Evolutionary conservation across 495 filamentous ascomycete genomes (phyloP), one percentile per base, ranked within the genome.

Genomic region (Tricharina praecox): DNA sequence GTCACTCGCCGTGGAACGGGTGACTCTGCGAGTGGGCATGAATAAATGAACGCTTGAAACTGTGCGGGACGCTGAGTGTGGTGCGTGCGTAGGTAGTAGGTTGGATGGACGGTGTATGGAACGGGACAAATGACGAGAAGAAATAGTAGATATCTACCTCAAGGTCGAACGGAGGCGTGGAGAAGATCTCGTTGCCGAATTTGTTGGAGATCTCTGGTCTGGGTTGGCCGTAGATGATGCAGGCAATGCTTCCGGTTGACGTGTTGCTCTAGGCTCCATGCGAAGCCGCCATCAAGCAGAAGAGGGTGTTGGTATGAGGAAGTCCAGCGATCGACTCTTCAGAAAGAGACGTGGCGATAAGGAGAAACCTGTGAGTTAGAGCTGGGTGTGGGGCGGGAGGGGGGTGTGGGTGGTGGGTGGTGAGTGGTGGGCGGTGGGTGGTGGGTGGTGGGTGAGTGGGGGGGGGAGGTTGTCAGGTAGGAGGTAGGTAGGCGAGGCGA

Each of bases 11-110:
- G 58, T 52, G 39, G 58, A 61, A 54, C 58, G 58, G 56, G 58
- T 61, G 51, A 61, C 58, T 61, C 58, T 61, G 57, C 53, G 56
- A 61, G 58, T 53, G 60, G 58, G 58, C 58, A 61, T 61, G 58
- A 61, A 61, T 53, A 61, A 56, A 53, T 53, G 57, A 52, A 49
- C 57, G 51, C 51, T 40, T 35, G 37, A 28, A 45, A 57, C 44
- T 42, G 35, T 50, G 51, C 45, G 40, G 43, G 21, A 45, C 16
- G 42, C 43, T 51, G 21, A 39, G n/a, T n/a, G 23, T 20, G 48
- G 40, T 45, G 48, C 16, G 48, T 50, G 21, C 20, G 42, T 28
- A 25, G 23, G 39, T 21, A 23, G 21, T 16, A 36, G 33, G 23
- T 23, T 38, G 24, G 51, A 15, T 20, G 30, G 50, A 8, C n/a